These are phyloP conservation scores for Helianthus annuus DNA, from an alignment of 129 eudicot species.

Conservation along the genomic window DNA sequence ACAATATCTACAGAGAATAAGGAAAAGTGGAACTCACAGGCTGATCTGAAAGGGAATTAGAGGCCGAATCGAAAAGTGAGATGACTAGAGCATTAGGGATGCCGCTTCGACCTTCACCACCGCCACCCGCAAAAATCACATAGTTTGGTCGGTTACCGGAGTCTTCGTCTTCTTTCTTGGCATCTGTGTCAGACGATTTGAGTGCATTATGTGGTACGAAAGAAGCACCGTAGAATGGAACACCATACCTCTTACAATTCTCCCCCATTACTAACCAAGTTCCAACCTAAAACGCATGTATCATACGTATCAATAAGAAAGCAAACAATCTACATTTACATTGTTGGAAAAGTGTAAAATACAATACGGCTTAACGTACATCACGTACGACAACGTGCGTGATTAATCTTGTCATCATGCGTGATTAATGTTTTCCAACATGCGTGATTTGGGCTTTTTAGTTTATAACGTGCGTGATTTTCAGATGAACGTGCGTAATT, in stretches of 20 bases:
- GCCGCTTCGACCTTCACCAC: slow-evolving; percentile 90
- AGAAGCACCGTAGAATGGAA: slow-evolving; percentile 74
- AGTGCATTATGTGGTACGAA: slow-evolving; percentile 54
- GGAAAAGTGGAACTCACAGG: slow-evolving; percentile 44
- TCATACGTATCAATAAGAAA: background rate
- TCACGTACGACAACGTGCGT: no score
- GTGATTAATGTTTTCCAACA: no score
- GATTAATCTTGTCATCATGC: no score
- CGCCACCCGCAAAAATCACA: slow-evolving; percentile 81
- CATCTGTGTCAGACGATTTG: slow-evolving; percentile 25
- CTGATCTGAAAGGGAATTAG: slow-evolving; percentile 68
- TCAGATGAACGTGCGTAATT: no score
- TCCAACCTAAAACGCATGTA: background rate
- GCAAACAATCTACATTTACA: no score
- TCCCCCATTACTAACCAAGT: slow-evolving; percentile 12
- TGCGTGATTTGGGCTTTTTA: no score
- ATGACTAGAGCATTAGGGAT: slow-evolving; percentile 69
- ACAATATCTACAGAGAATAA: background rate
- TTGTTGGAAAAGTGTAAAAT: no score
- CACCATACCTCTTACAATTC: slow-evolving; percentile 56
- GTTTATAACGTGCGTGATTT: no score
- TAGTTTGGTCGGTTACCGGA: slow-evolving; percentile 21
- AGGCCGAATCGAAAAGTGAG: slow-evolving; percentile 46
- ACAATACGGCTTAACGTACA: no score
- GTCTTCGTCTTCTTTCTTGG: slow-evolving; percentile 6